A percentile compares a stretch with the other conserved stretches of the same genome.
Conservation (phyloP, 2,329 filamentous ascomycete species). For the Ophidiomyces ophidiicola region DNA sequence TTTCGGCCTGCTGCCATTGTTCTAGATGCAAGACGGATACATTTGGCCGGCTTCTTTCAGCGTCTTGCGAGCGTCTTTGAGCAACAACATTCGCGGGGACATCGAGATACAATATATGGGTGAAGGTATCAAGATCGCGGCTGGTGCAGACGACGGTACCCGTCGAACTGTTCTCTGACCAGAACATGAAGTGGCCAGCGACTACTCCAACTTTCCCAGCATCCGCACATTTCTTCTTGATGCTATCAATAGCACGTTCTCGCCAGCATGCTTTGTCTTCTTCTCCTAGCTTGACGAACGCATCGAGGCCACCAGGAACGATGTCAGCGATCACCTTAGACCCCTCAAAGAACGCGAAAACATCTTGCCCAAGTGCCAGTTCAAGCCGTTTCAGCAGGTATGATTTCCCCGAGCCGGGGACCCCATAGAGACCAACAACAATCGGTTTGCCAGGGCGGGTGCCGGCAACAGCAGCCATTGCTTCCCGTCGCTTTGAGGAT, state of each 20-base stretch:
- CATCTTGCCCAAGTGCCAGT: conserved; percentile 21
- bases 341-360: conserved; percentile 43
- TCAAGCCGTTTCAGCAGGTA: conserved; percentile 34
- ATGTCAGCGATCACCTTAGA: conserved; percentile 37
- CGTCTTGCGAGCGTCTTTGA: conserved; percentile 31
- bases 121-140: conserved; percentile 39
- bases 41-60: conserved; percentile 24
- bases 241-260: conserved; percentile 35
- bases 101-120: conserved; percentile 49
- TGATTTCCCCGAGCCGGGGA: conserved; percentile 45
- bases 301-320: conserved; percentile 37
- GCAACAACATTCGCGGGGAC: conserved; percentile 28
- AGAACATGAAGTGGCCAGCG: conserved; percentile 46
- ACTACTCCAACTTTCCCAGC: conserved; percentile 37
- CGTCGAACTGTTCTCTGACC: conserved; percentile 25
- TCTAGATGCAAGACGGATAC: conserved; percentile 30
- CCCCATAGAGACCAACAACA: conserved; percentile 44
- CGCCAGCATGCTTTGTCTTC: conserved; percentile 32
- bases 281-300: conserved; percentile 35
- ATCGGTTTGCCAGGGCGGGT: conserved; percentile 24
- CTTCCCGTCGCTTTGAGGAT: too few relatives aligned
- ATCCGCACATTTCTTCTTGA: conserved; percentile 29
- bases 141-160: conserved; percentile 31
- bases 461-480: too few relatives aligned
- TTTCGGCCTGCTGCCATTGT: conserved; percentile 41